These are phyloP conservation scores for Lactarius pseudohatsudake DNA, from an alignment of 768 basidiomycete species.

Conservation along the genomic window DNA sequence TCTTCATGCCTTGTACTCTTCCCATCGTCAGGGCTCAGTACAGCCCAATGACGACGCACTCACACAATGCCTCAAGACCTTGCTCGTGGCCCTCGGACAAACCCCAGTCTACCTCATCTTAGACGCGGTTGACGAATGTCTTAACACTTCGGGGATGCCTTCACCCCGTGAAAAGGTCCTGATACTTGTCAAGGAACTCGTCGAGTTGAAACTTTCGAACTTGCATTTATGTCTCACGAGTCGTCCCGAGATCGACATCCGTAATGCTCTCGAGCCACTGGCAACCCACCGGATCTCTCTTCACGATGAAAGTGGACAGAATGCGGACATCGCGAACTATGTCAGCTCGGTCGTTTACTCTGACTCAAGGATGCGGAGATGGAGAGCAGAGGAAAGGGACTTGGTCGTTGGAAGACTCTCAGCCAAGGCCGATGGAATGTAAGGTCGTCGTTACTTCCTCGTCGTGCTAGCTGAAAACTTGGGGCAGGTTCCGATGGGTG, in stretches of 20 bases:
- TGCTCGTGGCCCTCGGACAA: neutral
- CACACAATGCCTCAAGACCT: conserved; percentile 1
- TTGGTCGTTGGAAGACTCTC: neutral
- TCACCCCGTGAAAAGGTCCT: neutral
- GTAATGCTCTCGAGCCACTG: neutral
- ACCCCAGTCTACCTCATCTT: neutral
- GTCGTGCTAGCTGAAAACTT: no score
- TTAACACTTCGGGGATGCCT: neutral
- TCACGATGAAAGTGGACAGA: neutral
- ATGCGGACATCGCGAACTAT: neutral
- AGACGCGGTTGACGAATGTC: conserved; percentile 1
- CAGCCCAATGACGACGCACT: conserved; percentile 1
- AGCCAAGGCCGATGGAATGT: conserved; percentile 3
- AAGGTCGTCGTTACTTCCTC: neutral
- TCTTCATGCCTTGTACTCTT: neutral
- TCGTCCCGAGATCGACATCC: neutral
- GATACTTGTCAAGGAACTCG: neutral
- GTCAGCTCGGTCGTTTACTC: neutral
- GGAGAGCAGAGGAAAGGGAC: neutral
- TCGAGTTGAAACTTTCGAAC: neutral
- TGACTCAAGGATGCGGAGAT: neutral
- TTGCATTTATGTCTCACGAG: neutral
- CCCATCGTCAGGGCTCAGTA: neutral
- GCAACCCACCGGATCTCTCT: neutral
- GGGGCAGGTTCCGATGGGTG: neutral